These are phyloP conservation scores for Amanita jacksonii DNA, from an alignment of 768 basidiomycete species.

Conservation along the genomic window DNA sequence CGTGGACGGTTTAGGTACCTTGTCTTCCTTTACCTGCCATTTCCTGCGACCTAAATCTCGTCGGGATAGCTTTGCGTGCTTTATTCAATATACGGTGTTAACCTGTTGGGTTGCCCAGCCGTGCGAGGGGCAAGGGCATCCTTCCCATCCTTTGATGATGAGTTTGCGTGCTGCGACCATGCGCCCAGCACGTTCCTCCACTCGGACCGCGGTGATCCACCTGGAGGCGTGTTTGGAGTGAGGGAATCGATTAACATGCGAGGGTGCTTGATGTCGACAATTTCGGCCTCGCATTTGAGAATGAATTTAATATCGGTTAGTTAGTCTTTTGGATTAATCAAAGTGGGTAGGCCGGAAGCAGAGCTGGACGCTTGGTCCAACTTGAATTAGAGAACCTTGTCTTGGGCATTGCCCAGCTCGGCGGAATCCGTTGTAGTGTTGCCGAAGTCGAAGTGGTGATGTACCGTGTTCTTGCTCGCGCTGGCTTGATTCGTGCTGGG, in stretches of 20 bases:
- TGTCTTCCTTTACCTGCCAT: conserved; percentile 25
- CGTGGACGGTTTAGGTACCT: conserved; percentile 18
- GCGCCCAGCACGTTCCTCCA: conserved; percentile 94
- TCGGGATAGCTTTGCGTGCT: conserved; percentile 89
- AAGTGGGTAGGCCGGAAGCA: conserved; percentile 65
- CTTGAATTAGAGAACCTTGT: conserved; percentile 87
- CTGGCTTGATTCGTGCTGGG: conserved; percentile 68
- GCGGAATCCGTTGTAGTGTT: conserved; percentile 88
- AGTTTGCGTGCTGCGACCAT: conserved; percentile 93
- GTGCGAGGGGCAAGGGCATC: conserved; percentile 94
- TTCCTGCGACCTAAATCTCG: conserved; percentile 98
- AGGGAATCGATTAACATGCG: conserved; percentile 94
- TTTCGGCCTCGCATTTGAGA: conserved; percentile 92
- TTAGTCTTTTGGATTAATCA: conserved; percentile 97
- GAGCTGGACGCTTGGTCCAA: conserved; percentile 79
- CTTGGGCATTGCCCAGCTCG: conserved; percentile 94
- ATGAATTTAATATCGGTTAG: conserved; percentile 89
- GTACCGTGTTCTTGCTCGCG: conserved; percentile 62
- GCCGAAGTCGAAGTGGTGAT: conserved; percentile 21
- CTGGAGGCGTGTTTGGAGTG: conserved; percentile 94
- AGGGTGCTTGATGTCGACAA: conserved; percentile 97
- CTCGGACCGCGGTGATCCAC: conserved; percentile 95
- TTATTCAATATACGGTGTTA: conserved; percentile 91
- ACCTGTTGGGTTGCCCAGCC: conserved; percentile 85
- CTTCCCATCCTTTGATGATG: conserved; percentile 89